Base-by-base conservation (phyloP, 345 rosid species). In the Gossypium herbaceum region DNA sequence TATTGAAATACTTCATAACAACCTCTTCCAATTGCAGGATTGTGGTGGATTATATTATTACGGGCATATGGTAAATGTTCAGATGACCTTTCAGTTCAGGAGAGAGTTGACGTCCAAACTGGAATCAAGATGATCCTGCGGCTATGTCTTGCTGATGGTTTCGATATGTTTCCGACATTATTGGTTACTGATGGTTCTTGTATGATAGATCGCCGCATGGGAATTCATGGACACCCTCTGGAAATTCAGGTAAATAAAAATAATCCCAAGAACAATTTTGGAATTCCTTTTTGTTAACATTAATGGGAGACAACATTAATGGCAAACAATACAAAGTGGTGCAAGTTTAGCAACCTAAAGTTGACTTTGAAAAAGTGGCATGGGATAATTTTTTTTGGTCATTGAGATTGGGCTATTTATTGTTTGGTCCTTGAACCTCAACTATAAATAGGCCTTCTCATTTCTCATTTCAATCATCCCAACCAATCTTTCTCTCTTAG, bases 161-260 rank as follows among this genome's bases (percentile, higher is more conserved):
- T 93, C 76, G 98, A 93, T 79, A 91, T 93, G 97, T 93, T 93
- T 73, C 98, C 98, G 1, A 93, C 98, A 7, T 82, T 91, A 57
- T 80, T 91, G 79, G 98, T 93, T 58, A 93, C 95, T 2, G 98
- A 94, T 89, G 97, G 97, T 73, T 89, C 97, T 56, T 94, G 98
- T 79, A 94, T 94, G 98, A 90, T 94, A 79, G 98, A 94, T 81
- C 89, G 98, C 1, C 90, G 94, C 34, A 94, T 91, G 98, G 97
- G 98, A 78, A 90, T 94, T 80, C 98, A 94, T 47, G 98, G 98
- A 20, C 98, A 92, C 74, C 97, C 98, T 65, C 88, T 94, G 58
- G 98, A 94, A 85, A 94, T 94, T 79, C 96, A 91, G 88, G 94
- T 90, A 83, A 73, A 16, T 59, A 50, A 43, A 13, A 65, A 11